phyloP scores from a whole-genome alignment of 1,139 yeast species.

The Saccharomycopsis hybrid region DNA sequence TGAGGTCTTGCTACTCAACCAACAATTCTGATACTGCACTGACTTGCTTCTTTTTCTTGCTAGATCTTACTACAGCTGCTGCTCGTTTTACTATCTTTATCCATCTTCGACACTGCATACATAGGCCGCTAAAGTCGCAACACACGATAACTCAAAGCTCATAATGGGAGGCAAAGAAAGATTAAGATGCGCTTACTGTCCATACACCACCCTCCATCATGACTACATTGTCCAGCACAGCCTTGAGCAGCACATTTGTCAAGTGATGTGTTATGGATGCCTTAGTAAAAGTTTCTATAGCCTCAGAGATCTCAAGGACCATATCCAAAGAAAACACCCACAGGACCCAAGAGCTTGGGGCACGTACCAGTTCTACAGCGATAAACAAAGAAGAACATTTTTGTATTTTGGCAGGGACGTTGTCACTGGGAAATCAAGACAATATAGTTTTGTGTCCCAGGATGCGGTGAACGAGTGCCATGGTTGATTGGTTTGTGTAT shows the following conservation, averaged over 20 bases:
- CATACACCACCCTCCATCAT: slow-evolving; percentile 8
- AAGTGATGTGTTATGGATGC: slow-evolving; percentile 16
- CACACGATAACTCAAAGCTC: too few relatives aligned
- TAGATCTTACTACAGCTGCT: too few relatives aligned
- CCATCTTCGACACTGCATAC: too few relatives aligned
- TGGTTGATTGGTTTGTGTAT: too few relatives aligned
- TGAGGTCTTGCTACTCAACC: too few relatives aligned
- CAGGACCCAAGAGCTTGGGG: slow-evolving; percentile 16
- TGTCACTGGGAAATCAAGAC: slow-evolving; percentile 7
- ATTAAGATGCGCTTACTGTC: slow-evolving; percentile 15
- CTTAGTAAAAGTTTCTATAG: not conserved
- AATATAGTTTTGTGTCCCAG: slow-evolving; percentile 12
- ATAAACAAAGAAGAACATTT: slow-evolving; percentile 7
- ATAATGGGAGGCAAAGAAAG: not conserved
- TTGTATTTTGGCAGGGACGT: slow-evolving; percentile 12
- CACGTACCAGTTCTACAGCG: slow-evolving; percentile 4
- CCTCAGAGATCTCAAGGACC: slow-evolving; percentile 6
- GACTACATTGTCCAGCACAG: slow-evolving; percentile 9
- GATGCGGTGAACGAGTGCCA: slow-evolving; percentile 9
- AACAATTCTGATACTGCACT: too few relatives aligned
- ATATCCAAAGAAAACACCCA: slow-evolving; percentile 11
- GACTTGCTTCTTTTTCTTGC: too few relatives aligned
- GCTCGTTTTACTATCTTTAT: too few relatives aligned
- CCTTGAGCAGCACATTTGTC: slow-evolving; percentile 2
- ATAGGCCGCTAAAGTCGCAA: too few relatives aligned